phyloP scores from a whole-genome alignment of 2,329 filamentous ascomycete genomes.

The Bipolaris sorokiniana region DNA sequence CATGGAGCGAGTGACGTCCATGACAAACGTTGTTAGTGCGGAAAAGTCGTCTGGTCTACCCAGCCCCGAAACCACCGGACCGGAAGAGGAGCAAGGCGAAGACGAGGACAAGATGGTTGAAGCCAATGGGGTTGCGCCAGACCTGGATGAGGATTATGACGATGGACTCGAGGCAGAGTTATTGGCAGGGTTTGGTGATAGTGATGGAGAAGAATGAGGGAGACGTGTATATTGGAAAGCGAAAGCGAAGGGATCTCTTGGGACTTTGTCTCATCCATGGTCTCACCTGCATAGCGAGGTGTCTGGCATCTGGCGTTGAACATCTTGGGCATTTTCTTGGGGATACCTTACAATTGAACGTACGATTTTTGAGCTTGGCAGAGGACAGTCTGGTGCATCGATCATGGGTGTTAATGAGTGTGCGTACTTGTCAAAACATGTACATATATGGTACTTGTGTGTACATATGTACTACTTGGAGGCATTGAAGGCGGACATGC shows the following conservation, averaged over 20 bases:
- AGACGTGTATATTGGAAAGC: neutral
- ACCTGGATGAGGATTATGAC: conserved; percentile 61
- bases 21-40: conserved; percentile 52
- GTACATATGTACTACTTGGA: too few species aligned
- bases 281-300: conserved; percentile 47
- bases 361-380: neutral
- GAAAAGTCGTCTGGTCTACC: conserved; percentile 51
- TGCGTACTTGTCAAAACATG: too few species aligned
- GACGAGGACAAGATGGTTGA: conserved; percentile 53
- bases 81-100: conserved; percentile 50
- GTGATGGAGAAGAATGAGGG: conserved; percentile 29
- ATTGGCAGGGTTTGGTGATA: conserved; percentile 50
- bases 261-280: conserved; percentile 19
- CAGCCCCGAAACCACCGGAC: conserved; percentile 49
- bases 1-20: conserved; percentile 54
- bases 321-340: conserved; percentile 11
- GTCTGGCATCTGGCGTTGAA: conserved; percentile 42
- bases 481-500: too few species aligned
- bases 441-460: too few species aligned
- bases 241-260: neutral
- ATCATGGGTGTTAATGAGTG: too few species aligned
- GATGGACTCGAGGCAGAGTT: conserved; percentile 53
- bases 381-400: too few species aligned
- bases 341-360: conserved; percentile 8
- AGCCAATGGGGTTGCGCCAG: conserved; percentile 37